Evolutionary conservation across 2,329 filamentous ascomycete genomes (phyloP), one percentile per base, ranked within the genome.

Genomic region (Penicillium decumbens): DNA sequence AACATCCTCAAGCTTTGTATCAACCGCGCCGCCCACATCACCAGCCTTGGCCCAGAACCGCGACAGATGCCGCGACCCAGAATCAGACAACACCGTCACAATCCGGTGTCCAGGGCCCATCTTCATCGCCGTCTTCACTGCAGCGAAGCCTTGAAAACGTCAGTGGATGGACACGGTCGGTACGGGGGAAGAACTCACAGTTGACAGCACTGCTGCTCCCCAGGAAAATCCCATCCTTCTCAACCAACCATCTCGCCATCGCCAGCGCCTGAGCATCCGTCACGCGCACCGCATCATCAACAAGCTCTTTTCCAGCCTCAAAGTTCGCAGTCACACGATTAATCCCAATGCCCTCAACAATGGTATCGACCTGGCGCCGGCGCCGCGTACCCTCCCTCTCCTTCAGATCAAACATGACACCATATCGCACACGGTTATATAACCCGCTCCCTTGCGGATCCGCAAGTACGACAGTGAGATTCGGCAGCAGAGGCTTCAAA

Each of bases 181-280:
- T 18, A 45, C 3, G 20, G 20, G 15, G 12, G 50, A 5, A 2
- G 40, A 40, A 73, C 79, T 70, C 64, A 78, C 91, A 95, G 69
- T 98, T 98, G 45, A 98, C 92, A n/a, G 91, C 87, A 69, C 88
- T 95, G 68, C 89, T 95, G 68, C 91, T 95, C 7, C 93, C 95
- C 35, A 91, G 79, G 64, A 98, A 98, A 45, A 98, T 84, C 6
- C 93, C 93, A 69, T 98, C 93, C 56, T 91, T 87, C 72, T 97
- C 91, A 7, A 96, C 92, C 35, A 98, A 74, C 89, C 90, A 97
- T 55, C 89, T 79, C n/a, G 92, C 93, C 93, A 98, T 98, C 47
- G 79, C 80, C 67, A 88, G 83, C 10, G 93, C 93, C 75, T 98
- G 91, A 43, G 83, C 81, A 69, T 98, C 95, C 2, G 83, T 88